phyloP scores from a whole-genome alignment of 257 asterid species.

The Solanum sparsipilum region DNA sequence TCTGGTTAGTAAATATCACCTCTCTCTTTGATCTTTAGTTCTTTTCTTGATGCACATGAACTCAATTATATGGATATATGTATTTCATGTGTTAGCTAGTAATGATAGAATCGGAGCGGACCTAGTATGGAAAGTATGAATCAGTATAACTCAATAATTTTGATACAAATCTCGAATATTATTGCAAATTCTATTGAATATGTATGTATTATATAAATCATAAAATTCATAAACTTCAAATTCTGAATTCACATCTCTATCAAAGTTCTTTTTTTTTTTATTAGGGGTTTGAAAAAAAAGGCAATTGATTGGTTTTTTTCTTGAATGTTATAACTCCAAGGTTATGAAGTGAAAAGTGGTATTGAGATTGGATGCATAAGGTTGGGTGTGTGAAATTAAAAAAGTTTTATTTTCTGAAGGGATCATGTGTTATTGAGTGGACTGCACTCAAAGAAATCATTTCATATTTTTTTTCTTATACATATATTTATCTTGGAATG shows the following conservation, averaged over 20 bases:
- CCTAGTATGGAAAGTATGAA: not conserved
- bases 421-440: conserved; percentile 28
- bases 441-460: conserved; percentile 87
- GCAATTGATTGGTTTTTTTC: not conserved
- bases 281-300: not conserved
- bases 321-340: not conserved
- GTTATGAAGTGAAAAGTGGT: not conserved
- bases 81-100: not conserved
- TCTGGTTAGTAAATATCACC: not conserved
- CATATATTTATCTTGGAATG: not conserved
- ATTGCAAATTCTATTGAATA: not conserved
- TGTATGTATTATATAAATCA: not conserved
- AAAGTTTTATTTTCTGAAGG: not conserved
- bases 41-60: not conserved
- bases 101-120: not conserved
- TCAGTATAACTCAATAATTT: not conserved
- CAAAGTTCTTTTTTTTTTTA: not conserved
- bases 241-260: not conserved
- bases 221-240: not conserved
- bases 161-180: not conserved
- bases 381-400: not conserved
- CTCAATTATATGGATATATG: not conserved
- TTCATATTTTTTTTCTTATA: conserved; percentile 4
- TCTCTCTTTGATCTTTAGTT: not conserved
- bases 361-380: not conserved